Conservation (phyloP, 208 protist genomes). For the Wallacemonas sp. region DNA sequence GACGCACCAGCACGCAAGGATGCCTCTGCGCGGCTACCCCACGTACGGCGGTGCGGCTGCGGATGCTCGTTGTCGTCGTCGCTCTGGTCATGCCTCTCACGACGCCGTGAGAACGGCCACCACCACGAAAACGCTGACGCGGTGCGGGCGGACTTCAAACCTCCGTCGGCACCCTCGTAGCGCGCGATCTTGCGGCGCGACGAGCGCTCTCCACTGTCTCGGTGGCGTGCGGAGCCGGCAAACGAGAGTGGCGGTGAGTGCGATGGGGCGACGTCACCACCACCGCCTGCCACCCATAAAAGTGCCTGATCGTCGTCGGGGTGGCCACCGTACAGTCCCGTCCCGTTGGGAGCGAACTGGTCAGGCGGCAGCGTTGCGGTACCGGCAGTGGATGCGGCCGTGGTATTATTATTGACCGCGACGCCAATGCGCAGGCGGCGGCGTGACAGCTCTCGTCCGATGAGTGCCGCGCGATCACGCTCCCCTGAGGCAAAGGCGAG, state of each 20-base stretch:
- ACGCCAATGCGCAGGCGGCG: slow-evolving; percentile 20
- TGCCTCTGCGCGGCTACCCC: too few species aligned
- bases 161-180: neutral
- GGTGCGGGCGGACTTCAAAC: too few species aligned
- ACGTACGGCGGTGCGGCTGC: too few species aligned
- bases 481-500: slow-evolving; percentile 66
- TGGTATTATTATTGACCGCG: too few species aligned
- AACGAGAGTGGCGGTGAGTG: too few species aligned
- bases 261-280: neutral
- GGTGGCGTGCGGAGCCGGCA: too few species aligned
- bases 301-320: neutral
- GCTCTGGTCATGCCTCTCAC: too few species aligned
- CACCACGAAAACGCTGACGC: neutral
- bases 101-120: neutral
- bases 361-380: neutral
- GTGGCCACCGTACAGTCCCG: neutral
- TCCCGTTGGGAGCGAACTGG: too few species aligned
- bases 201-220: too few species aligned
- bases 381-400: neutral
- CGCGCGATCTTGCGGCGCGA: neutral
- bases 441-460: slow-evolving; percentile 72
- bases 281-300: neutral
- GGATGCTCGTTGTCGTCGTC: too few species aligned
- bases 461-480: slow-evolving; percentile 45
- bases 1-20: too few species aligned